Evolutionary conservation across 75 land plant species (phyloP).

Genomic region (Chamaecyparis obtusa): DNA sequence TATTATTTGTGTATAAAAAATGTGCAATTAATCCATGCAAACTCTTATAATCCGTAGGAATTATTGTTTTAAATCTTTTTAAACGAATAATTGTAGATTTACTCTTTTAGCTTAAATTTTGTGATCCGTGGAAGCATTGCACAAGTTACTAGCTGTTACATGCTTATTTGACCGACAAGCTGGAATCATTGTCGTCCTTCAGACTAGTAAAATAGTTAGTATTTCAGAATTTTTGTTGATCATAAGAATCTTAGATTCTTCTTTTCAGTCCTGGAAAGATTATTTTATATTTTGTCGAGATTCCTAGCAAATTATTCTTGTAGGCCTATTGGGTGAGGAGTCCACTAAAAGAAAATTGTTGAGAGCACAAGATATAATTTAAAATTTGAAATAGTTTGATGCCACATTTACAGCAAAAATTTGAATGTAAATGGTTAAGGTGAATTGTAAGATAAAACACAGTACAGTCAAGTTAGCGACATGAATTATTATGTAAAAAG

Average conservation of each 20-base stretch:
- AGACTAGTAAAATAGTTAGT: background rate
- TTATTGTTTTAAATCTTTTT: background rate
- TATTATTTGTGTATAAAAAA: background rate
- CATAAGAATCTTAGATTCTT: too few relatives aligned
- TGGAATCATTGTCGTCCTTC: background rate
- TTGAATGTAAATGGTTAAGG: too few relatives aligned
- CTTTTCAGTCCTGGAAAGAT: too few relatives aligned
- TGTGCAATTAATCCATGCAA: background rate
- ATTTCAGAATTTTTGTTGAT: too few relatives aligned
- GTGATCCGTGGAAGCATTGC: background rate
- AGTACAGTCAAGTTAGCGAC: background rate
- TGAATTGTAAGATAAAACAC: background rate
- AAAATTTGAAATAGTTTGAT: too few relatives aligned
- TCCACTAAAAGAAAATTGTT: too few relatives aligned
- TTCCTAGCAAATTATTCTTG: too few relatives aligned
- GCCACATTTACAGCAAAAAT: too few relatives aligned
- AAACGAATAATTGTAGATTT: background rate
- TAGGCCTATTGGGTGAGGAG: too few relatives aligned
- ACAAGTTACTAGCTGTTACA: background rate
- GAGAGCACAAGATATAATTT: too few relatives aligned
- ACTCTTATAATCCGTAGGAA: background rate
- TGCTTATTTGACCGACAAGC: background rate
- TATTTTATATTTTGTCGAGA: too few relatives aligned
- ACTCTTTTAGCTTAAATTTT: background rate
- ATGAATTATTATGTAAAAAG: background rate